Evolutionary conservation across 1,284 basidiomycete genomes (phyloP), one percentile per base, ranked within the genome.

Genomic region (Malassezia brasiliensis): DNA sequence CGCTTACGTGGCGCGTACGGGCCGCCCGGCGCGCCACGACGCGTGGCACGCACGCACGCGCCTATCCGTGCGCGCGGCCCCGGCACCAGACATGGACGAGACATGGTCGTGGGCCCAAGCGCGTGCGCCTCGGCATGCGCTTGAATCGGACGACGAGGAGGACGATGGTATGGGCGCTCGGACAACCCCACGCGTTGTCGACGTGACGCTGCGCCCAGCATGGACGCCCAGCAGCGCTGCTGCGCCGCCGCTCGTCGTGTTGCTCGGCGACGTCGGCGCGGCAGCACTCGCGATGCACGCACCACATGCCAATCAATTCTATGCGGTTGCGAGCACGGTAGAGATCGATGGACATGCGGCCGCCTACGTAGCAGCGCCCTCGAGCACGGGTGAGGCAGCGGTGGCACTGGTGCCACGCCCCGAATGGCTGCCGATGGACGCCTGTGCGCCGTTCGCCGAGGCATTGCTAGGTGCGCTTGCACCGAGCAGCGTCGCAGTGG

Each of bases 111-210:
- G 14, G 17, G 31, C 15, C 22, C 14, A 25, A 17, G 44, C 30
- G 32, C 49, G 44, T 12, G 44, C 55, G 45, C 55, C 55, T n/a
- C 50, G 55, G 25, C 48, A 57, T 17, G 50, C 47, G 15, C 38
- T 47, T 2, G 55, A 57, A 25, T 57, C 55, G 15, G 55, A 57
- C 19, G 54, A 56, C 7, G 55, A 57, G 9, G 55, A 48, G 14
- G 47, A 19, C 20, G 30, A 4, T 2, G 50, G 15, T 40, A 40
- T 40, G 1, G 10, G 9, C 17, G 17, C 17, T 9, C 8, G n/a
- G 10, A 14, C n/a, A 5, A 9, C 17, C 2, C 38, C 38, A 10
- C 17, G 17, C 17, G 9, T 3, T 15, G 22, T 40, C 14, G 2
- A 9, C 17, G 17, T 17, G 9, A 14, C 17, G 22, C 14, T 22